Percentiles rank a stretch among this genome's conserved stretches.
These are phyloP conservation scores for Trifolium fragiferum DNA, from an alignment of 306 rosid genomes.

Conservation along the genomic window DNA sequence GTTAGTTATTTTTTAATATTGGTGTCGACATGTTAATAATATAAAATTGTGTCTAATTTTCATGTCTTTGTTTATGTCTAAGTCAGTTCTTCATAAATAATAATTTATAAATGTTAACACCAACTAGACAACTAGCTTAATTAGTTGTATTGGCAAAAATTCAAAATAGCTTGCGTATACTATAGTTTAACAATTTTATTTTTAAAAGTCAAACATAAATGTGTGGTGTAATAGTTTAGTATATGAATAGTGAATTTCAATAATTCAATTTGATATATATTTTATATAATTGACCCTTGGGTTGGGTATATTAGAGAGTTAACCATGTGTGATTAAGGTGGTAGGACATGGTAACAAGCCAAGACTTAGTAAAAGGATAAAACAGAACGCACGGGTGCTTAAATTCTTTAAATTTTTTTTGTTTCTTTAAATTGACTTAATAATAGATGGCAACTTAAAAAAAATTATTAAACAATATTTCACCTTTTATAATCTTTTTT, in stretches of 20 bases:
- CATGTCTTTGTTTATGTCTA: too few species aligned
- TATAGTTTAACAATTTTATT: not conserved
- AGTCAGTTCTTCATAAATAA: not conserved
- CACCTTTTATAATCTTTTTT: not conserved
- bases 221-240: not conserved
- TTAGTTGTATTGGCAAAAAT: not conserved
- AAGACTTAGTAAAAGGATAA: slow-evolving; percentile 18
- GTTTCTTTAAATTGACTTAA: slow-evolving; percentile 39
- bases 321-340: not conserved
- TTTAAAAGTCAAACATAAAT: slow-evolving; percentile 26
- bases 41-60: too few species aligned
- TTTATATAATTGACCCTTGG: slow-evolving; percentile 30
- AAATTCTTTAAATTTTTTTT: slow-evolving; percentile 23
- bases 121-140: slow-evolving; percentile 17
- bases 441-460: slow-evolving; percentile 19
- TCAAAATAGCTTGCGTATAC: not conserved
- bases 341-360: slow-evolving; percentile 14
- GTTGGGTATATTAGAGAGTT: slow-evolving; percentile 33
- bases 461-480: too few species aligned
- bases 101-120: slow-evolving; percentile 4
- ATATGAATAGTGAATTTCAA: not conserved
- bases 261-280: slow-evolving; percentile 20
- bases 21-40: too few species aligned
- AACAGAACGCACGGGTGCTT: not conserved
- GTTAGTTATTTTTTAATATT: too few species aligned